Evolutionary conservation across 306 rosid genomes (phyloP).

Genomic region (Alnus glutinosa): DNA sequence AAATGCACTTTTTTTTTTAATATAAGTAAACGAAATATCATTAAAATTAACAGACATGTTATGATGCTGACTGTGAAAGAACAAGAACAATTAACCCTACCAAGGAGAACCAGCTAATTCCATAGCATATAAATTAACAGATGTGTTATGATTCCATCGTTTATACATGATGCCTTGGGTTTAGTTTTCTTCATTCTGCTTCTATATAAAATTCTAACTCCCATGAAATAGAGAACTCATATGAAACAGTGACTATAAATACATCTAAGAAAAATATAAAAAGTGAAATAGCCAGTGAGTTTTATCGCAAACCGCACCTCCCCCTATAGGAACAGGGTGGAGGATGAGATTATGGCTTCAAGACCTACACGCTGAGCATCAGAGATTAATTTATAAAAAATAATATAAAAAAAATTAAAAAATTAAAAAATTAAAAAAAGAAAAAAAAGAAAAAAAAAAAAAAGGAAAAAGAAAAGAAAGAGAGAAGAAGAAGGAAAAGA

Average conservation of each 20-base stretch:
- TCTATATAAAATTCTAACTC: background rate
- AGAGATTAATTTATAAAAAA: background rate
- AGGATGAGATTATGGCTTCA: background rate
- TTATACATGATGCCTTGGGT: background rate
- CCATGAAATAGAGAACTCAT: background rate
- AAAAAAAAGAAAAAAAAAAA: too few relatives aligned
- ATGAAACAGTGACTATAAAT: background rate
- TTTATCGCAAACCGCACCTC: too few relatives aligned
- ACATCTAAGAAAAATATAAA: background rate
- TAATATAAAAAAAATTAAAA: background rate
- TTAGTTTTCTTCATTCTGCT: constrained; percentile 2
- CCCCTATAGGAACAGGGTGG: background rate
- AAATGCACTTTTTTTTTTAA: too few relatives aligned
- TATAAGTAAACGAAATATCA: too few relatives aligned
- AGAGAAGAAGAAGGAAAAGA: too few relatives aligned
- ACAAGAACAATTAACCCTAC: background rate
- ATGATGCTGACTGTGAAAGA: too few relatives aligned
- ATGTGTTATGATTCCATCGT: background rate
- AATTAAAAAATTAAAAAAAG: too few relatives aligned
- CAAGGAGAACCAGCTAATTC: background rate
- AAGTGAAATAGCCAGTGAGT: background rate
- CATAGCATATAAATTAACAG: background rate
- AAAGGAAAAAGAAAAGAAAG: too few relatives aligned
- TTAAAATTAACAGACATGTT: too few relatives aligned
- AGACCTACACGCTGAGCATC: background rate